Percentiles rank a stretch among this genome's conserved stretches.
Evolutionary conservation across 306 rosid species (phyloP).

Genomic region (Castanea crenata): DNA sequence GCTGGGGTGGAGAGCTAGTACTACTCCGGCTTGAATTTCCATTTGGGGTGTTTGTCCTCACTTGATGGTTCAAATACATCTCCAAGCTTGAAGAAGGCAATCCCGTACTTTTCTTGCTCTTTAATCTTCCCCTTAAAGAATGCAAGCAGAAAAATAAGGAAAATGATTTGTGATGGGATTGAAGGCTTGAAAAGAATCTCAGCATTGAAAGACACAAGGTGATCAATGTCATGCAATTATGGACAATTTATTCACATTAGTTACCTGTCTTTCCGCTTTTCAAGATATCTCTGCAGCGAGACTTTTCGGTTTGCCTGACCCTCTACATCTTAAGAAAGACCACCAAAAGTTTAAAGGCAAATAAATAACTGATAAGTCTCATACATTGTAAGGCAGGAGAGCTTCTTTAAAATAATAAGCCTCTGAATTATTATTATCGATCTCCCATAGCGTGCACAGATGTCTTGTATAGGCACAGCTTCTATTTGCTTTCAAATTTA

Average conservation of each 20-base stretch:
- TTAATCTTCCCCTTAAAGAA: constrained; percentile 67
- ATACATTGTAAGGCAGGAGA: not conserved
- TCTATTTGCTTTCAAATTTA: not conserved
- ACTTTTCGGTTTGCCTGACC: constrained; percentile 81
- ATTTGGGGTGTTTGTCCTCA: constrained; percentile 57
- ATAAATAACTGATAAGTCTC: not conserved
- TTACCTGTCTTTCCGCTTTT: constrained; percentile 94
- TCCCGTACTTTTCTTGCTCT: constrained; percentile 67
- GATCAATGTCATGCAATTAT: constrained; percentile 19
- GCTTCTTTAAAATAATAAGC: constrained; percentile 5
- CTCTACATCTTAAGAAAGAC: constrained; percentile 66
- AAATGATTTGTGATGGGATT: constrained; percentile 27
- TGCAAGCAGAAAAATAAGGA: constrained; percentile 37
- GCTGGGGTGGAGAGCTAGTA: constrained; percentile 80
- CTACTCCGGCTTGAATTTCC: constrained; percentile 72
- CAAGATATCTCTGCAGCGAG: constrained; percentile 81
- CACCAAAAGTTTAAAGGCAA: constrained; percentile 15
- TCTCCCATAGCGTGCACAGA: not conserved
- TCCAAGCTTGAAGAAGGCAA: constrained; percentile 57
- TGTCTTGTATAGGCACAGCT: not conserved
- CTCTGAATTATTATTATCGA: not conserved
- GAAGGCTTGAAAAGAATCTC: constrained; percentile 14
- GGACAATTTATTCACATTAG: constrained; percentile 23
- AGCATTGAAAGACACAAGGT: constrained; percentile 7
- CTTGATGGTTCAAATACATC: constrained; percentile 66